A percentile compares a stretch with the other conserved stretches of the same genome.
These are phyloP conservation scores for Elongisporangium undulatum DNA, from an alignment of 352 stramenopile genomes.

Conservation along the genomic window DNA sequence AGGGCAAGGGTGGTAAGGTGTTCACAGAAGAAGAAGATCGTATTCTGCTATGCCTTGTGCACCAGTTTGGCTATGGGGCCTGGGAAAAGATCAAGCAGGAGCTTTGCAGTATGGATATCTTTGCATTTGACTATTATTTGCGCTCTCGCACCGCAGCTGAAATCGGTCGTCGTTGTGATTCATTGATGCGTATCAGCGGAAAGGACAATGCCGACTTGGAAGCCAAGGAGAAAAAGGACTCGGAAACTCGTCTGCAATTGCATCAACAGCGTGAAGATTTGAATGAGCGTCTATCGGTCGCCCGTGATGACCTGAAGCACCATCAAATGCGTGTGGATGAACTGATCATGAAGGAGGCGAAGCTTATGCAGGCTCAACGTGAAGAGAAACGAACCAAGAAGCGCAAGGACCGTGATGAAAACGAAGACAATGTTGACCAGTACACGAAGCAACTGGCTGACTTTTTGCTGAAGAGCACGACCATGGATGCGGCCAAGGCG, in stretches of 20 bases:
- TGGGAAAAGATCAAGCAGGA: conserved; percentile 97
- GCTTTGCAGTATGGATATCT: conserved; percentile 90
- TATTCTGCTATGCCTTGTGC: conserved; percentile 96
- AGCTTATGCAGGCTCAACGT: conserved; percentile 78
- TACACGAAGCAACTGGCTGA: conserved; percentile 45
- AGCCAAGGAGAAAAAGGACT: conserved; percentile 72
- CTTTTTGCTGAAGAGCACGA: conserved; percentile 53
- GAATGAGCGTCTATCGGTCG: conserved; percentile 51
- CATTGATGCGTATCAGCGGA: conserved; percentile 94
- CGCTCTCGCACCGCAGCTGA: conserved; percentile 94
- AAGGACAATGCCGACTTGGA: conserved; percentile 89
- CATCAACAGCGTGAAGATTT: conserved; percentile 70
- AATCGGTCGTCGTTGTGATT: conserved; percentile 94
- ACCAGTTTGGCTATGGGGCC: conserved; percentile 96
- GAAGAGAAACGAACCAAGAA: conserved; percentile 81
- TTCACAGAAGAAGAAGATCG: conserved; percentile 98
- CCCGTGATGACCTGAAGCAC: conserved; percentile 67
- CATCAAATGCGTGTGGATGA: conserved; percentile 80
- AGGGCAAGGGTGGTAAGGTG: conserved; percentile 88
- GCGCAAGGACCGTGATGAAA: conserved; percentile 63
- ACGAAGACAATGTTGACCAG: conserved; percentile 63
- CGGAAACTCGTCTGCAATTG: conserved; percentile 50
- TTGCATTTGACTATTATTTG: conserved; percentile 99
- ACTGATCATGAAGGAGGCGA: conserved; percentile 86
- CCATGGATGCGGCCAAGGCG: conserved; percentile 61